Percentiles rank a stretch among this genome's conserved stretches.
phyloP scores from a whole-genome alignment of 1,284 basidiomycete genomes.

The Pterulicium gracile region DNA sequence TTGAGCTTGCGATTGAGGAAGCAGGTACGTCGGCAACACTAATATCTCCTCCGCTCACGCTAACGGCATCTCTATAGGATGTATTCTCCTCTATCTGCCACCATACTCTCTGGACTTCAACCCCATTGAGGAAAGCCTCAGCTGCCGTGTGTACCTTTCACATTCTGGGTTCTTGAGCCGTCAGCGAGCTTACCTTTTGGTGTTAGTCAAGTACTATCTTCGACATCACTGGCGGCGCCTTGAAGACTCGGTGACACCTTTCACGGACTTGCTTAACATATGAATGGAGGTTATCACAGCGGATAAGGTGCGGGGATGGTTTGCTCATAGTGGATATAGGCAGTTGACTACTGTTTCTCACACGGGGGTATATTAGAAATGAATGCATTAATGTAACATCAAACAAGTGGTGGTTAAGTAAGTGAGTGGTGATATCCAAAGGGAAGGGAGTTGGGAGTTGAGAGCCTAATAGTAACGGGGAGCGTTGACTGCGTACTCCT shows the following conservation, averaged over 20 bases:
- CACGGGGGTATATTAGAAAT: too few relatives aligned
- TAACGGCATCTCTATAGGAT: conserved; percentile 8
- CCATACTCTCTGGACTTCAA: conserved; percentile 23
- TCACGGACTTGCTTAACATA: conserved; percentile 11
- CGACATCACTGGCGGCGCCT: conserved; percentile 9
- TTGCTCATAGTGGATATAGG: conserved; percentile 13
- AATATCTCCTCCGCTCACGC: too few relatives aligned
- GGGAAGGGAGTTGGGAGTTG: too few relatives aligned
- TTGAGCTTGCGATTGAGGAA: conserved; percentile 12
- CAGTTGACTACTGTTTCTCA: background rate
- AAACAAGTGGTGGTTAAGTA: too few relatives aligned
- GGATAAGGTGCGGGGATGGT: conserved; percentile 18
- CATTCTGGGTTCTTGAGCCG: background rate
- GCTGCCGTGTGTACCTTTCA: conserved; percentile 6
- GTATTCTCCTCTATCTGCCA: conserved; percentile 16
- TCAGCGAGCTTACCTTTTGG: conserved; percentile 1
- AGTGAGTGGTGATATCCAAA: too few relatives aligned
- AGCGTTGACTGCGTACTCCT: too few relatives aligned
- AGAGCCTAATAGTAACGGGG: too few relatives aligned
- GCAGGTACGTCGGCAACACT: conserved; percentile 9
- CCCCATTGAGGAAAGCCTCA: conserved; percentile 22
- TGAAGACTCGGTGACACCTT: conserved; percentile 9
- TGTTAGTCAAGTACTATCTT: conserved; percentile 15
- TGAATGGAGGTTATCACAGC: conserved; percentile 11
- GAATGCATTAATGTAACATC: too few relatives aligned